Evolutionary conservation across 139 green algal genomes (phyloP).

Genomic region (Edaphochlamys debaryana): DNA sequence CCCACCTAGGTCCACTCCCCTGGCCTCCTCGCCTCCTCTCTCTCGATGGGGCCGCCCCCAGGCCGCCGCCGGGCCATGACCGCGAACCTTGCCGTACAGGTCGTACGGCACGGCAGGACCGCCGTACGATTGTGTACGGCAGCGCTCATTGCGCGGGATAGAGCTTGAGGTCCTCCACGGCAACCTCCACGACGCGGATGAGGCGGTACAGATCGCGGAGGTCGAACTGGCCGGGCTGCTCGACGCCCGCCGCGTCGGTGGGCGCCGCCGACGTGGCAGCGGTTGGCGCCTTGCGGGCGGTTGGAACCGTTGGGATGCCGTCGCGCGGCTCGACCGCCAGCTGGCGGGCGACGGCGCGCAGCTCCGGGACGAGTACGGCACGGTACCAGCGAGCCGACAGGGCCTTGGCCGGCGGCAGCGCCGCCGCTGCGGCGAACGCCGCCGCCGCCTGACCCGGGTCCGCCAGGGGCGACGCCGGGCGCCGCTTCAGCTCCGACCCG

Average conservation of each 20-base stretch:
- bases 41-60: too few relatives aligned
- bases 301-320: too few relatives aligned
- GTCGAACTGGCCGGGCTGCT: constrained; percentile 28
- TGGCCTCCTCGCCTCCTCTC: too few relatives aligned
- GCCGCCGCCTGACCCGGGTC: not conserved
- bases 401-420: not conserved
- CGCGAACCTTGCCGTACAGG: too few relatives aligned
- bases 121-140: too few relatives aligned
- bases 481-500: not conserved
- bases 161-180: constrained; percentile 19
- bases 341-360: constrained; percentile 4
- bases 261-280: not conserved
- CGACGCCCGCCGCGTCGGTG: not conserved
- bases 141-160: too few relatives aligned
- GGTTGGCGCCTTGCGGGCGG: not conserved
- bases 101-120: too few relatives aligned
- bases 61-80: too few relatives aligned
- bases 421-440: not conserved
- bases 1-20: too few relatives aligned
- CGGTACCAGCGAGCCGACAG: constrained; percentile 12
- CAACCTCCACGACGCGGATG: constrained; percentile 28
- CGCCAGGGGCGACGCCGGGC: not conserved
- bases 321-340: not conserved
- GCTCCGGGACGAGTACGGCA: constrained; percentile 4
- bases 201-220: constrained; percentile 41